Percentiles rank a stretch among this genome's conserved stretches.
Evolutionary conservation across 2,329 filamentous ascomycete genomes (phyloP).

Genomic region (Colletotrichum tamarilloi): DNA sequence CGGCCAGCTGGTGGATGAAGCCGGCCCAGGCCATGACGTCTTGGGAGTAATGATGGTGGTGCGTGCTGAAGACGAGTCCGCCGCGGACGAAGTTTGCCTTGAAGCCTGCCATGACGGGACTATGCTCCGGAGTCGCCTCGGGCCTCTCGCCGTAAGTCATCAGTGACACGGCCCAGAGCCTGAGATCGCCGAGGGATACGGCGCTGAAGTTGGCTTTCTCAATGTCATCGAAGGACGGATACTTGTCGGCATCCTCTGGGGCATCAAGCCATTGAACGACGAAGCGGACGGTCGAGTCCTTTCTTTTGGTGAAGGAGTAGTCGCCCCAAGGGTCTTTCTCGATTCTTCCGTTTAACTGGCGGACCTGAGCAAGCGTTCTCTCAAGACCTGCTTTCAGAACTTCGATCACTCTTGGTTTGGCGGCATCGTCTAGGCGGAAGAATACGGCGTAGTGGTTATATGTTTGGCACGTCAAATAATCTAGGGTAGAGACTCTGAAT

Average conservation of each 20-base stretch:
- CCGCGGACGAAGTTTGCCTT: constrained; percentile 55
- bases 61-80: constrained; percentile 53
- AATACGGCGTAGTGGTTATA: constrained; percentile 54
- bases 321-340: constrained; percentile 50
- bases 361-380: constrained; percentile 48
- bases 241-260: constrained; percentile 17
- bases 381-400: constrained; percentile 49
- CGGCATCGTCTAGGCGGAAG: constrained; percentile 47
- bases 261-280: constrained; percentile 50
- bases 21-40: constrained; percentile 55
- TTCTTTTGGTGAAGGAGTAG: constrained; percentile 50
- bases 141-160: constrained; percentile 54
- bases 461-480: constrained; percentile 46
- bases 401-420: constrained; percentile 34
- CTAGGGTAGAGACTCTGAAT: constrained; percentile 50
- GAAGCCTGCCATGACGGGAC: constrained; percentile 49
- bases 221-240: constrained; percentile 49
- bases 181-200: constrained; percentile 45
- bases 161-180: constrained; percentile 46
- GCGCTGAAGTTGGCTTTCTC: constrained; percentile 48
- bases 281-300: constrained; percentile 47
- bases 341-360: constrained; percentile 52
- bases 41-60: constrained; percentile 55
- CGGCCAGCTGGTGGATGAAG: constrained; percentile 52
- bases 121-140: constrained; percentile 47